Percentiles rank a stretch among this genome's conserved stretches.
Conservation (phyloP, 192 early-diverging fungal genomes). For the Backusella australiensis region DNA sequence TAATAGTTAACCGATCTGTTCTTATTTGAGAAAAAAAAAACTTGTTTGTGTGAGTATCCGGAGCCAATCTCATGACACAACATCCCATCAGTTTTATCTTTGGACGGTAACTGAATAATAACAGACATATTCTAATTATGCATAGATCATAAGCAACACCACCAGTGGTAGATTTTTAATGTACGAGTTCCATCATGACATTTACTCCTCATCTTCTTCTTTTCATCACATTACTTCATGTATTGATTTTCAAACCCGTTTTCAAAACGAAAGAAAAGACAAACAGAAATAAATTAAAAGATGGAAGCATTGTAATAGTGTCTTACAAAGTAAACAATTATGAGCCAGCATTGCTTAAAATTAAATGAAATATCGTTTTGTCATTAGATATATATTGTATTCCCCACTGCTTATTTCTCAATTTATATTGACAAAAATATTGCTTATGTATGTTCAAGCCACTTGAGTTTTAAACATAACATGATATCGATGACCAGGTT, state of each 20-base stretch:
- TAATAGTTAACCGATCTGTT: constrained; percentile 4
- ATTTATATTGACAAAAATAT: not conserved
- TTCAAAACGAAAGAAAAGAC: not conserved
- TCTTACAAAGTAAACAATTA: no score
- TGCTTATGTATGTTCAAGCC: not conserved
- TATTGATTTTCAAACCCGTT: not conserved
- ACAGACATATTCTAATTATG: not conserved
- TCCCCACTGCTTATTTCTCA: not conserved
- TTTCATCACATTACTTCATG: not conserved
- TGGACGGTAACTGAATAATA: not conserved
- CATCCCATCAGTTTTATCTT: not conserved
- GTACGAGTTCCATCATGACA: not conserved
- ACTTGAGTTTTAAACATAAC: not conserved
- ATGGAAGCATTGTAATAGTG: not conserved
- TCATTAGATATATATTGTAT: not conserved
- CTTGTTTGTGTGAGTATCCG: not conserved
- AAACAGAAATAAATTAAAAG: not conserved
- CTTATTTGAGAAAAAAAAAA: constrained; percentile 5
- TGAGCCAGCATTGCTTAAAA: no score
- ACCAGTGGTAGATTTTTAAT: not conserved
- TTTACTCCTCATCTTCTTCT: not conserved
- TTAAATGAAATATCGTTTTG: not conserved
- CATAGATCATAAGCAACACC: not conserved
- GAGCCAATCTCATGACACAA: not conserved
- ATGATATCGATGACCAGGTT: not conserved